These are phyloP conservation scores for Leccinum broughii DNA, from an alignment of 768 basidiomycete genomes.

Conservation along the genomic window DNA sequence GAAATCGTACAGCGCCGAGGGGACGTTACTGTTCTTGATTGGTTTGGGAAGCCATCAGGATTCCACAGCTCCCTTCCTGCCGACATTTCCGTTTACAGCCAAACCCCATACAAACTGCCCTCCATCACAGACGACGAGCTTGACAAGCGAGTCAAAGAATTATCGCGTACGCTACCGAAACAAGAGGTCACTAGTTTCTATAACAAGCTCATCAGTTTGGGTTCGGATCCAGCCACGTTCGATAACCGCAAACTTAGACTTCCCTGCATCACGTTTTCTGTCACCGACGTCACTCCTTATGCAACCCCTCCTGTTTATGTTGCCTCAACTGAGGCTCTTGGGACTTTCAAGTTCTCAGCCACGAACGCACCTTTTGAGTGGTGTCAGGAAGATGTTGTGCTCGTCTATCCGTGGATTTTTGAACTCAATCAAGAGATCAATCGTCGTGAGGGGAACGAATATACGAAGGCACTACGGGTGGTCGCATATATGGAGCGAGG, in stretches of 20 bases:
- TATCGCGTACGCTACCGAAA: not conserved
- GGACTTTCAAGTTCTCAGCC: not conserved
- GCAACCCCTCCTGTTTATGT: not conserved
- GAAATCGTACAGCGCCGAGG: constrained; percentile 11
- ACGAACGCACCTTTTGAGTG: not conserved
- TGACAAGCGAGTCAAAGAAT: not conserved
- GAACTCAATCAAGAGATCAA: constrained; percentile 2
- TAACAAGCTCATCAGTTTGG: not conserved
- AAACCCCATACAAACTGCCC: constrained; percentile 1
- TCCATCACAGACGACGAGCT: not conserved
- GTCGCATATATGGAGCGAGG: constrained; percentile 8
- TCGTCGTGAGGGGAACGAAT: not conserved
- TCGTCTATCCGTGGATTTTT: constrained; percentile 14
- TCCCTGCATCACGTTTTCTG: constrained; percentile 13
- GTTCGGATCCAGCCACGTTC: not conserved
- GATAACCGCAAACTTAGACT: constrained; percentile 9
- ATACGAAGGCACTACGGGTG: not conserved
- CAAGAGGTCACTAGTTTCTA: not conserved
- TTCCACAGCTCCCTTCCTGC: constrained; percentile 20
- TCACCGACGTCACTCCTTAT: not conserved
- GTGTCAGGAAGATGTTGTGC: not conserved
- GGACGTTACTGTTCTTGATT: constrained; percentile 19
- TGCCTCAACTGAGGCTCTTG: constrained; percentile 4
- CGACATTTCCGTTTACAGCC: constrained; percentile 15
- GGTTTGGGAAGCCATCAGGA: constrained; percentile 16